A percentile compares a stretch with the other conserved stretches of the same genome.
phyloP scores from a whole-genome alignment of 2,329 filamentous ascomycete genomes.

The Cytospora mali region DNA sequence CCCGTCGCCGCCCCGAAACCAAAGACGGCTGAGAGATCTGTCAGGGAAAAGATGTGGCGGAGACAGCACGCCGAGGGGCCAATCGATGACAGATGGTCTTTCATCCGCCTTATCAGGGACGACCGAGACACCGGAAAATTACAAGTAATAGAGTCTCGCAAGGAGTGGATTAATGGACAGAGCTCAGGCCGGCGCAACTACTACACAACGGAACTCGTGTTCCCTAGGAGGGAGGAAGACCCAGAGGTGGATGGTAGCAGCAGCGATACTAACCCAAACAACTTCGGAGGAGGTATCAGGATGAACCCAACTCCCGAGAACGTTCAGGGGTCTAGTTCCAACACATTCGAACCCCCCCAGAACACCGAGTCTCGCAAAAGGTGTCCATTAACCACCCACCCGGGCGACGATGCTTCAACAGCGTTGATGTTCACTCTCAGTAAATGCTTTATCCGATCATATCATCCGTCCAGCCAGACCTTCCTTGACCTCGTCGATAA shows the following conservation, averaged over 20 bases:
- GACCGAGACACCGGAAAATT: slow-evolving; percentile 57
- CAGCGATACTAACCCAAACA: not conserved
- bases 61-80: slow-evolving; percentile 70
- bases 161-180: slow-evolving; percentile 61
- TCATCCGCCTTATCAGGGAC: slow-evolving; percentile 63
- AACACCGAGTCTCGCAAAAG: slow-evolving; percentile 32
- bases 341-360: slow-evolving; percentile 39
- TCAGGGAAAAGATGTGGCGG: slow-evolving; percentile 60
- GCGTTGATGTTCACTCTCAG: slow-evolving; percentile 51
- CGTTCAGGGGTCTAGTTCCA: slow-evolving; percentile 12
- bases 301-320: slow-evolving; percentile 5
- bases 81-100: slow-evolving; percentile 74
- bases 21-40: slow-evolving; percentile 43
- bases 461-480: slow-evolving; percentile 54
- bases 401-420: slow-evolving; percentile 46
- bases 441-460: slow-evolving; percentile 57
- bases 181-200: slow-evolving; percentile 66
- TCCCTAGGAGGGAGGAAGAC: slow-evolving; percentile 34
- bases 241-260: not conserved
- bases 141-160: slow-evolving; percentile 67
- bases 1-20: slow-evolving; percentile 52
- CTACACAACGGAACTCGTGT: slow-evolving; percentile 61
- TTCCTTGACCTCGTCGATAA: slow-evolving; percentile 65
- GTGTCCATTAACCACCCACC: slow-evolving; percentile 51
- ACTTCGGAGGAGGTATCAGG: slow-evolving; percentile 9